These are phyloP conservation scores for Coemansia sp. DNA, from an alignment of 192 early-diverging fungal genomes.

Conservation along the genomic window DNA sequence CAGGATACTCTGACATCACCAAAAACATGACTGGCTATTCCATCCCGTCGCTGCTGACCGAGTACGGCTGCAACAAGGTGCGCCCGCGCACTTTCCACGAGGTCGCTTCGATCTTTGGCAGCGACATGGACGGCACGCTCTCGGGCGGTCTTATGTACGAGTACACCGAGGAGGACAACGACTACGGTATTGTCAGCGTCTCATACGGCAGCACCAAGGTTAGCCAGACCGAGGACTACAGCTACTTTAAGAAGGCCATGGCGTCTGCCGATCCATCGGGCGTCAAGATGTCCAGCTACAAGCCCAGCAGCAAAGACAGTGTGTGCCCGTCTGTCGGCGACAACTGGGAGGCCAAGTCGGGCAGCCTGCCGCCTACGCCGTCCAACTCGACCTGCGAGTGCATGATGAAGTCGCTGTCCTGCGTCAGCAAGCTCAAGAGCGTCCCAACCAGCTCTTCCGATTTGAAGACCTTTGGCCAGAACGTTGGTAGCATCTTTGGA, in stretches of 20 bases:
- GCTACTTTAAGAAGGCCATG: constrained; percentile 62
- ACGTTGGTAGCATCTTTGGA: constrained; percentile 39
- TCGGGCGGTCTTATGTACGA: constrained; percentile 78
- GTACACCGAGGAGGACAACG: constrained; percentile 74
- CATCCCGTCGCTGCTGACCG: constrained; percentile 70
- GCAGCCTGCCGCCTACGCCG: constrained; percentile 64
- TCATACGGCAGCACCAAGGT: constrained; percentile 29
- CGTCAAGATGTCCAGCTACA: constrained; percentile 62
- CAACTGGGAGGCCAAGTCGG: constrained; percentile 59
- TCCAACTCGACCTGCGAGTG: constrained; percentile 64
- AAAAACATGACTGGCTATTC: constrained; percentile 62
- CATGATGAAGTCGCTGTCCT: constrained; percentile 63
- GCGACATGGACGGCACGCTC: constrained; percentile 66
- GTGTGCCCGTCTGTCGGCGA: constrained; percentile 54
- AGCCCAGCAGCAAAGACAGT: constrained; percentile 39
- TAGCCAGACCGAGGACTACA: constrained; percentile 60
- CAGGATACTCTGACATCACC: constrained; percentile 68
- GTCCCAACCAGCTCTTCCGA: constrained; percentile 26
- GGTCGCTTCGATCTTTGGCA: constrained; percentile 66
- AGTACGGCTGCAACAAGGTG: constrained; percentile 78
- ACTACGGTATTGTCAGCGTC: constrained; percentile 71
- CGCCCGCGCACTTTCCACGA: constrained; percentile 70
- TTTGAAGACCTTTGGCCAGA: constrained; percentile 30
- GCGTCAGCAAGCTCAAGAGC: constrained; percentile 35
- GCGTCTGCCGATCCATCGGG: constrained; percentile 55